Conservation (phyloP, 2,329 filamentous ascomycete genomes). For the Neofusicoccum umdonicola region DNA sequence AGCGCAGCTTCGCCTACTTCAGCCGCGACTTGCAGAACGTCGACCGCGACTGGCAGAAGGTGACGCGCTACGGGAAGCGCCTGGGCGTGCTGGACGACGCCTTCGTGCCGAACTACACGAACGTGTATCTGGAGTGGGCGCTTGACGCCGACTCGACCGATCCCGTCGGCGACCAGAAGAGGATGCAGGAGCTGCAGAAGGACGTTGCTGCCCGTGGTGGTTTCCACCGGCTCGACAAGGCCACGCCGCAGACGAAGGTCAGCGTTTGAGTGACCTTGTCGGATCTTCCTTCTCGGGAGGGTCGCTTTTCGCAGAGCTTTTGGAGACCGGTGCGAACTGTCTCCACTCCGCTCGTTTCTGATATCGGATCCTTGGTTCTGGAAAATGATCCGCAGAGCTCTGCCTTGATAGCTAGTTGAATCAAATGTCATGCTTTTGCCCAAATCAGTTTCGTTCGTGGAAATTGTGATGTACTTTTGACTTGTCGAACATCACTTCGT, state of each 20-base stretch:
- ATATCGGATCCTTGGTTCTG: too few relatives aligned
- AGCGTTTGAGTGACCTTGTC: not conserved
- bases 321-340: not conserved
- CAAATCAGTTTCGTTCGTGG: not conserved
- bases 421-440: not conserved
- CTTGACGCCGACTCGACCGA: slow-evolving; percentile 65
- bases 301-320: not conserved
- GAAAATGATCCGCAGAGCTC: not conserved
- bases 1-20: slow-evolving; percentile 76
- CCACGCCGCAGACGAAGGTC: not conserved
- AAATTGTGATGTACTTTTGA: not conserved
- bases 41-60: slow-evolving; percentile 71
- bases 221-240: slow-evolving; percentile 51
- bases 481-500: too few relatives aligned
- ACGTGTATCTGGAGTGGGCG: slow-evolving; percentile 65
- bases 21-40: slow-evolving; percentile 74
- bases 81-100: slow-evolving; percentile 62
- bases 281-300: not conserved
- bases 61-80: slow-evolving; percentile 72
- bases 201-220: slow-evolving; percentile 64
- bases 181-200: slow-evolving; percentile 68
- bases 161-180: slow-evolving; percentile 71
- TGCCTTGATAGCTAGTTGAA: not conserved
- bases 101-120: slow-evolving; percentile 74
- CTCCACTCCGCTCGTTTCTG: not conserved